These are phyloP conservation scores for Cadophora luteo-olivacea DNA, from an alignment of 2,329 filamentous ascomycete species.

Conservation along the genomic window DNA sequence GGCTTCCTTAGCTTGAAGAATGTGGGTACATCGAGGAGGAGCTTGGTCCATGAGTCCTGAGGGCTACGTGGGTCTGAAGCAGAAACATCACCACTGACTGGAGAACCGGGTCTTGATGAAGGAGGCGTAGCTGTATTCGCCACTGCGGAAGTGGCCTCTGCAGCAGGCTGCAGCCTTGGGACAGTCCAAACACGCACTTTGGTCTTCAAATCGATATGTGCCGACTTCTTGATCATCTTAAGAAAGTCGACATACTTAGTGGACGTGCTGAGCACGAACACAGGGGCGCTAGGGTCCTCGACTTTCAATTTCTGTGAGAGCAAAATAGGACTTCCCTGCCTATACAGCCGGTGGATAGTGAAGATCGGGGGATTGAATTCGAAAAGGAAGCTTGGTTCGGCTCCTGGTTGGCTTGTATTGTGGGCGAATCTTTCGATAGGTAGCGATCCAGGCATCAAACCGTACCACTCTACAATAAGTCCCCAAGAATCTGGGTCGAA, in stretches of 20 bases:
- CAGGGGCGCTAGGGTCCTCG: constrained; percentile 64
- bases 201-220: constrained; percentile 69
- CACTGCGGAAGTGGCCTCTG: constrained; percentile 46
- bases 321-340: constrained; percentile 60
- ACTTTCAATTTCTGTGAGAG: constrained; percentile 66
- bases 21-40: constrained; percentile 57
- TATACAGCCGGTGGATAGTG: constrained; percentile 80
- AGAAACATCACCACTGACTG: constrained; percentile 23
- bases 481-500: constrained; percentile 84
- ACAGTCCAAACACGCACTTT: constrained; percentile 70
- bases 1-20: constrained; percentile 69
- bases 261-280: constrained; percentile 74
- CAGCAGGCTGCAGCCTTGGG: constrained; percentile 39
- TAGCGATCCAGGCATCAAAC: constrained; percentile 70
- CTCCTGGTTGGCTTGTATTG: constrained; percentile 69
- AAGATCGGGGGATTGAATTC: constrained; percentile 88
- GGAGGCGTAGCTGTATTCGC: constrained; percentile 51
- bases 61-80: constrained; percentile 31
- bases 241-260: constrained; percentile 78
- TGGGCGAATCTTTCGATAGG: constrained; percentile 79
- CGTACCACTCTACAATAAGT: constrained; percentile 82
- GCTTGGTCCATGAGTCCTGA: constrained; percentile 49
- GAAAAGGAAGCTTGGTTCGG: constrained; percentile 72
- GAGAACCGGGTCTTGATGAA: constrained; percentile 42
- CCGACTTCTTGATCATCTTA: constrained; percentile 71